Base-by-base conservation (phyloP, 1,284 basidiomycete species). In the Mycena citricolor region DNA sequence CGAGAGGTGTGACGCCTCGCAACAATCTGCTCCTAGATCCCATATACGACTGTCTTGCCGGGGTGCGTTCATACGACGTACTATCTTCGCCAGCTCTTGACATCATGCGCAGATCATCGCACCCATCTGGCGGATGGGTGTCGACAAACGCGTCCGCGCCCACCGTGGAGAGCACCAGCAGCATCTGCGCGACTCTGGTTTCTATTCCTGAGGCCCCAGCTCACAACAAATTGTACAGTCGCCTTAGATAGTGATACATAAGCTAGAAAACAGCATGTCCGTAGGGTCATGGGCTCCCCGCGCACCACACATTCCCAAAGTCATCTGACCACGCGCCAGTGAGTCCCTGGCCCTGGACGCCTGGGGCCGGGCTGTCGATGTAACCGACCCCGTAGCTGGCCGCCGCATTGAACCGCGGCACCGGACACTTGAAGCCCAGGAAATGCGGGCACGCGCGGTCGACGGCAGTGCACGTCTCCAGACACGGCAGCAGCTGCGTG, bases 231-330 rank as follows among this genome's bases (percentile, higher is more conserved):
- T n/a, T n/a, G n/a, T n/a, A n/a, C n/a, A n/a, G n/a, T n/a, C n/a
- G n/a, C n/a, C n/a, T n/a, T n/a, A n/a, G n/a, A n/a, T n/a, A n/a
- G n/a, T n/a, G n/a, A n/a, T n/a, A n/a, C n/a, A n/a, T n/a, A n/a
- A n/a, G n/a, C n/a, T n/a, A n/a, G n/a, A n/a, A n/a, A n/a, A n/a
- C n/a, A n/a, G n/a, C n/a, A n/a, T n/a, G n/a, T n/a, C n/a, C n/a
- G n/a, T n/a, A n/a, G n/a, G n/a, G n/a, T n/a, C n/a, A n/a, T n/a
- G n/a, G n/a, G n/a, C n/a, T n/a, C n/a, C n/a, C n/a, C n/a, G n/a
- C n/a, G 64, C 89, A 91, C 85, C 86, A 91, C 20, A 87, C 74
- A 58, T 87, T 86, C n/a, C 89, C 89, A 71, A 74, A 90, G 35
- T 58, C 60, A 63, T 91, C 87, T 56, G 79, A 74, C n/a, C 76